A percentile compares a stretch with the other conserved stretches of the same genome.
phyloP scores from a whole-genome alignment of 257 asterid species.

The Solanum bulbocastanum region DNA sequence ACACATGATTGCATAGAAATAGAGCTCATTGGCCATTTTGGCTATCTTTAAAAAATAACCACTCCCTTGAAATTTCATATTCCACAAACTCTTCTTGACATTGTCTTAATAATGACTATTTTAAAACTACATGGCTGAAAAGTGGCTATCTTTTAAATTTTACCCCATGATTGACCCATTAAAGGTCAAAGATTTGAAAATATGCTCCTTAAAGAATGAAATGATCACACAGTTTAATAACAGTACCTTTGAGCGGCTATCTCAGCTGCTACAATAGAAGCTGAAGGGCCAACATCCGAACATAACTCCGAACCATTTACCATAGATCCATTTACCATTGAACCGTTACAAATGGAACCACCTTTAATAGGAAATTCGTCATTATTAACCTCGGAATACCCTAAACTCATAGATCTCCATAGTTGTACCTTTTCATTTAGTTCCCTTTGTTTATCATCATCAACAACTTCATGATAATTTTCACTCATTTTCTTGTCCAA shows the following conservation, averaged over 20 bases:
- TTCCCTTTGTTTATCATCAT: background rate
- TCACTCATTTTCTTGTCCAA: slow-evolving; percentile 3
- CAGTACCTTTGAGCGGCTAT: slow-evolving; percentile 28
- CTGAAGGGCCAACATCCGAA: slow-evolving; percentile 70
- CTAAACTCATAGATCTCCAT: slow-evolving; percentile 27
- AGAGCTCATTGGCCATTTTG: background rate
- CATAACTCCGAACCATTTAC: slow-evolving; percentile 31
- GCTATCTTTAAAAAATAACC: background rate
- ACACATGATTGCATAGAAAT: background rate
- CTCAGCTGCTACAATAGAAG: slow-evolving; percentile 77
- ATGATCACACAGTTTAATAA: too few relatives aligned
- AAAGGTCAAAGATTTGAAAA: background rate
- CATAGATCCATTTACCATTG: slow-evolving; percentile 18
- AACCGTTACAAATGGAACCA: slow-evolving; percentile 12
- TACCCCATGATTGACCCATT: background rate
- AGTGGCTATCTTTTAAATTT: background rate
- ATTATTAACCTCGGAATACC: slow-evolving; percentile 1
- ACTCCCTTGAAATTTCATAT: background rate
- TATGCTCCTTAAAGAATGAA: background rate
- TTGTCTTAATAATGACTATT: background rate
- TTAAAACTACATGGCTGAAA: background rate
- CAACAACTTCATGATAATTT: background rate
- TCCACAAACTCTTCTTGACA: background rate
- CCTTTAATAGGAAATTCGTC: background rate
- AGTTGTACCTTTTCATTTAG: background rate